Base-by-base conservation (phyloP, 2,329 filamentous ascomycete species). In the Fusarium tricinctum region DNA sequence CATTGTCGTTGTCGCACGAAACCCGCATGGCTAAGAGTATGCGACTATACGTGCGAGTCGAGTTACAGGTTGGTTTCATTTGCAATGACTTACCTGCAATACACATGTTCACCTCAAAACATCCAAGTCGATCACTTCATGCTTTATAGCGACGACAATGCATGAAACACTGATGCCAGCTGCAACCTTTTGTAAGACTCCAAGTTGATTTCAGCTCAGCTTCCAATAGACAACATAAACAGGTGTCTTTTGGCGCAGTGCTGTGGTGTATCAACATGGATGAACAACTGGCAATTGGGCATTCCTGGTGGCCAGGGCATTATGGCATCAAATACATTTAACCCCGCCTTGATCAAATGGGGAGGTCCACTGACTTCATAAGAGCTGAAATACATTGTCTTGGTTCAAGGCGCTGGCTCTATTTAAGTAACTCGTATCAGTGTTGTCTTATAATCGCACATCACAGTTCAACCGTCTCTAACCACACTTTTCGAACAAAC, bases 381-480 rank as follows among this genome's bases (percentile, higher is more conserved):
- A 38, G 9, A n/a, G 8, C 17, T 7, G 15, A n/a, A 38, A 38
- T 26, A 20, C 22, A 32, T 13, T 5, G 53, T 23, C 20, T 39
- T 32, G 12, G 13, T 22, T 26, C 14, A 28, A 23, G 19, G 22
- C 17, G 15, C 12, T 13, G 19, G 23, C 28, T 63, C 15, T 26
- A 17, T 26, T 26, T 23, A 15, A 20, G 13, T n/a, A n/a, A 58
- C 26, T n/a, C 12, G 9, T 32, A 14, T 50, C 23, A 8, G n/a
- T 26, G 12, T 38, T 19, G 15, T 13, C 19, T 42, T 45, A 58
- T 40, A 17, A 35, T 32, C 30, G n/a, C 17, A 19, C 49, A 45
- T 55, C 55, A 50, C 60, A 40, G 42, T 26, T 20, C 15, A 40
- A 22, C 51, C 54, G 54, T 33, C 28, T 43, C 40, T 50, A 45